phyloP scores from a whole-genome alignment of 345 rosid species.

The Fremontodendron californicum region DNA sequence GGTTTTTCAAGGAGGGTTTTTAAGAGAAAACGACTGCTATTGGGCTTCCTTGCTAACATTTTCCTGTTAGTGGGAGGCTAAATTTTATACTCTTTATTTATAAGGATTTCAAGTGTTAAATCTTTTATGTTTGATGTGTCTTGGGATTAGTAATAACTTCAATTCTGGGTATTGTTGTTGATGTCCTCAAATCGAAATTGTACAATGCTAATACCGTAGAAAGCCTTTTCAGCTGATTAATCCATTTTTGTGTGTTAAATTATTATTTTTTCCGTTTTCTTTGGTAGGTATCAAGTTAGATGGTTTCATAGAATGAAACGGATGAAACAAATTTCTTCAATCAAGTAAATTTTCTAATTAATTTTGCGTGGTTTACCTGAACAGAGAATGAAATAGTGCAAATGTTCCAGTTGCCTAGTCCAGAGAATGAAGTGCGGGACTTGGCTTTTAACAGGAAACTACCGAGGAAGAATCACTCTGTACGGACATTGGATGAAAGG shows the following conservation, averaged over 20 bases:
- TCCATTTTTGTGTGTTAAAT: not conserved
- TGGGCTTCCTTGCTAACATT: not conserved
- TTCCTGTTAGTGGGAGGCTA: not conserved
- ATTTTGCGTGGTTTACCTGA: conserved; percentile 3
- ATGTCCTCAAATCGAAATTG: too few relatives aligned
- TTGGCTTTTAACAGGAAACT: conserved; percentile 30
- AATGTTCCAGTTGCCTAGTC: conserved; percentile 58
- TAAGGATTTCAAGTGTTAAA: not conserved
- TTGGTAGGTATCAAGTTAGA: not conserved
- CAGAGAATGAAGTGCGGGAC: conserved; percentile 25
- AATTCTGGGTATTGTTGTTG: not conserved
- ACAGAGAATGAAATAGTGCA: conserved; percentile 78
- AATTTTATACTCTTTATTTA: not conserved
- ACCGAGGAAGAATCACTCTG: conserved; percentile 43
- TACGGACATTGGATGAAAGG: conserved; percentile 73
- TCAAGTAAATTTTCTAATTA: not conserved
- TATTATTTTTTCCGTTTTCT: not conserved
- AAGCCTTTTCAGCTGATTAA: not conserved
- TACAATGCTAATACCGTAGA: too few relatives aligned
- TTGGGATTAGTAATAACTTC: not conserved
- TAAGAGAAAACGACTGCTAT: not conserved
- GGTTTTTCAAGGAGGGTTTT: not conserved
- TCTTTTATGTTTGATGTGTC: not conserved
- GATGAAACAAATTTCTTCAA: not conserved
- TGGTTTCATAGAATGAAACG: not conserved